Conservation (phyloP, 345 rosid genomes). For the Gossypium australe region DNA sequence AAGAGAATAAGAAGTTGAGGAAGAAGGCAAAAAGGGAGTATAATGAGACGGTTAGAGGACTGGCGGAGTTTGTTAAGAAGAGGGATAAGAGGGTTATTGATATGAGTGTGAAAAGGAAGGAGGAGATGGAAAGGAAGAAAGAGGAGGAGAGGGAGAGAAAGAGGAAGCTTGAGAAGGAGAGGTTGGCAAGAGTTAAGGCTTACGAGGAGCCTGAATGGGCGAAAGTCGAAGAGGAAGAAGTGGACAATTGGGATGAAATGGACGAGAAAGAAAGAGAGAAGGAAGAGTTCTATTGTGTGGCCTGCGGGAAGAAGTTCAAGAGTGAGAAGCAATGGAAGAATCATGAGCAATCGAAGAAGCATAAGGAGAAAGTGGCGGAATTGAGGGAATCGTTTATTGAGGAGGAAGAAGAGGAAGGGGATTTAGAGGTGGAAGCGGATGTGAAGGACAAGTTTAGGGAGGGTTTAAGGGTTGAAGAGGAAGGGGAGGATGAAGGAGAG, state of each 20-base stretch:
- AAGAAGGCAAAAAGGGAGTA: constrained; percentile 80
- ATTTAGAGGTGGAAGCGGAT: constrained; percentile 27
- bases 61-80: constrained; percentile 87
- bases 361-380: constrained; percentile 80
- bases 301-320: constrained; percentile 85
- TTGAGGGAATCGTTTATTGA: constrained; percentile 56
- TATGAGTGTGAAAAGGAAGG: constrained; percentile 62
- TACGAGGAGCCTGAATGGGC: constrained; percentile 74
- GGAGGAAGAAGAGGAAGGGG: constrained; percentile 36
- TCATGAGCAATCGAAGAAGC: constrained; percentile 98
- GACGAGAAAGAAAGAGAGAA: constrained; percentile 35
- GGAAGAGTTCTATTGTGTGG: constrained; percentile 68
- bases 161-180: constrained; percentile 66
- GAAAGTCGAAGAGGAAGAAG: constrained; percentile 40
- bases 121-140: constrained; percentile 55
- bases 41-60: constrained; percentile 71
- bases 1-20: constrained; percentile 84
- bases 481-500: constrained; percentile 22
- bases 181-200: constrained; percentile 44
- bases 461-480: constrained; percentile 30
- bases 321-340: constrained; percentile 96
- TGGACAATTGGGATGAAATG: constrained; percentile 32
- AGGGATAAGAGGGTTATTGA: constrained; percentile 90
- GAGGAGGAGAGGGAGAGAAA: constrained; percentile 59
- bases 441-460: constrained; percentile 43